These are phyloP conservation scores for Nannochloropsis granulata DNA, from an alignment of 108 stramenopile species.

Conservation along the genomic window DNA sequence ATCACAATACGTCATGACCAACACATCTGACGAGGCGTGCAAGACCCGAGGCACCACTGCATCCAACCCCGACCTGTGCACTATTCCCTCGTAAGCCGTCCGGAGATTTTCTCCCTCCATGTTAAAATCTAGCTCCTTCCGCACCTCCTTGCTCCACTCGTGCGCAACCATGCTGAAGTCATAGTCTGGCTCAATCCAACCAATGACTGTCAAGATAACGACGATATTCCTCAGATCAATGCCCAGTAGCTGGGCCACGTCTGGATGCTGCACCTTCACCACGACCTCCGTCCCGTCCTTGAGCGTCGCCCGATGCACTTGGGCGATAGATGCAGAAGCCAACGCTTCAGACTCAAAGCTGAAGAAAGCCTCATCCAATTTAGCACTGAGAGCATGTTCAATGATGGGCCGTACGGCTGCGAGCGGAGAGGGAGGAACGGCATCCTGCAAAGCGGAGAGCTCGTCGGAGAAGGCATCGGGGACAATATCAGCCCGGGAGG, in stretches of 20 bases:
- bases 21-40: neutral
- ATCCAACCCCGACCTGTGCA: neutral
- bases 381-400: constrained; percentile 49
- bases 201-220: constrained; percentile 2
- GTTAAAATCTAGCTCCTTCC: constrained; percentile 18
- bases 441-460: constrained; percentile 22
- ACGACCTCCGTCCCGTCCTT: constrained; percentile 56
- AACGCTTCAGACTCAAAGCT: constrained; percentile 60
- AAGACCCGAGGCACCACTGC: neutral
- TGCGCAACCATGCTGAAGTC: constrained; percentile 5
- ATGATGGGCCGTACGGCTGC: constrained; percentile 52
- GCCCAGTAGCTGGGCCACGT: constrained; percentile 7
- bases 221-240: constrained; percentile 15
- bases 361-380: constrained; percentile 50
- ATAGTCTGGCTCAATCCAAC: constrained; percentile 19
- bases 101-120: constrained; percentile 15
- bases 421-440: constrained; percentile 11
- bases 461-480: constrained; percentile 23
- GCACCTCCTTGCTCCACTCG: constrained; percentile 17
- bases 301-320: constrained; percentile 73
- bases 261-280: constrained; percentile 49
- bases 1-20: constrained; percentile 25
- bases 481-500: constrained; percentile 26
- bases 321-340: constrained; percentile 75
- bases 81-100: neutral